A percentile compares a stretch with the other conserved stretches of the same genome.
Evolutionary conservation across 306 rosid genomes (phyloP).

Genomic region (Sesbania bispinosa): DNA sequence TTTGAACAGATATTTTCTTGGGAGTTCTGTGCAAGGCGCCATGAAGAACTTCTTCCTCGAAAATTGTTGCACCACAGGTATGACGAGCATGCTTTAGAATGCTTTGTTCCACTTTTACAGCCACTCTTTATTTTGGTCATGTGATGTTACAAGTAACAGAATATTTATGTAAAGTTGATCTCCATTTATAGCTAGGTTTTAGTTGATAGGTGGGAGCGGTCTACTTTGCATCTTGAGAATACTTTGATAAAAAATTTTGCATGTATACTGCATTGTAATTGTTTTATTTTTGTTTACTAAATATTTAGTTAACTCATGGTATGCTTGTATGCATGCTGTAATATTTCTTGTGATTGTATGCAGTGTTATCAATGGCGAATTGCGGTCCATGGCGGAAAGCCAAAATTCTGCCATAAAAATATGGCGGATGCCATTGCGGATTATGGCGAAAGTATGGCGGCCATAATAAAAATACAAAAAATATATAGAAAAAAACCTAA

Average conservation of each 20-base stretch:
- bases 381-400: too few species aligned
- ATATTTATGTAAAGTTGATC: not conserved
- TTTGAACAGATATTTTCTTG: conserved; percentile 75
- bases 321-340: not conserved
- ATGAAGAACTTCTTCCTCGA: conserved; percentile 94
- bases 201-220: not conserved
- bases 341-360: not conserved
- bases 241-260: not conserved
- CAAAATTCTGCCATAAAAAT: too few species aligned
- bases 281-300: not conserved
- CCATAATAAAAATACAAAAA: too few species aligned
- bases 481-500: too few species aligned
- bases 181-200: not conserved
- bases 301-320: not conserved
- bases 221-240: not conserved
- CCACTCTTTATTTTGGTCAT: not conserved
- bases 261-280: not conserved
- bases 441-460: too few species aligned
- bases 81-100: not conserved
- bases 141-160: not conserved
- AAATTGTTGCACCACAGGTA: conserved; percentile 93
- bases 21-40: conserved; percentile 90
- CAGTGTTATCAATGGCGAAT: too few species aligned
- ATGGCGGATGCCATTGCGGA: too few species aligned
- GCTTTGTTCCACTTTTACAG: not conserved